A percentile compares a stretch with the other conserved stretches of the same genome.
These are phyloP conservation scores for Chalaropsis thielavioides DNA, from an alignment of 2,329 filamentous ascomycete genomes.

Conservation along the genomic window DNA sequence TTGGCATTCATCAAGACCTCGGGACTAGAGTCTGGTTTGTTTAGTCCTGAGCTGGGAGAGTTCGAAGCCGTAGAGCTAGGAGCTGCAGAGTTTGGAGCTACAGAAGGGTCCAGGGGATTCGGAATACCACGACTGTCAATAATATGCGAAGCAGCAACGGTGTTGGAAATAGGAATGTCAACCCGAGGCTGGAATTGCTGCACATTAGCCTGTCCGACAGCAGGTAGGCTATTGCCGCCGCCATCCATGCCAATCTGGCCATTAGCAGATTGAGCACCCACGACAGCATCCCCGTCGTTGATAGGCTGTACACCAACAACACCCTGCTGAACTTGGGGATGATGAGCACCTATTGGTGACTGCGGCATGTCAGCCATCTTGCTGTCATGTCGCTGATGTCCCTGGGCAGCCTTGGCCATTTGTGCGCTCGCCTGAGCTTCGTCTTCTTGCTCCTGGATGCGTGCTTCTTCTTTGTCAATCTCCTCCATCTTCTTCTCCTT, in stretches of 20 bases:
- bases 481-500: slow-evolving; percentile 13
- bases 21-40: neutral
- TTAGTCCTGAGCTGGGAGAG: neutral
- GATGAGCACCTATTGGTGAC: neutral
- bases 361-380: neutral
- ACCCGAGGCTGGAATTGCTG: neutral
- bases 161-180: slow-evolving; percentile 11
- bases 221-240: neutral
- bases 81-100: neutral
- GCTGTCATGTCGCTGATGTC: slow-evolving; percentile 14
- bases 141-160: slow-evolving; percentile 13
- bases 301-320: neutral
- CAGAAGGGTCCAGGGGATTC: neutral
- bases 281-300: neutral
- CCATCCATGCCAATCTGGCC: neutral
- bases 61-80: neutral
- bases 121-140: slow-evolving; percentile 7
- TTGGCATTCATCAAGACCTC: neutral
- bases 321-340: neutral
- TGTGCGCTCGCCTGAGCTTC: neutral
- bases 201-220: neutral
- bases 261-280: neutral
- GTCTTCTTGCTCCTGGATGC: neutral
- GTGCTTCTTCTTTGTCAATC: slow-evolving; percentile 2
- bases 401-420: neutral